Percentiles rank a stretch among this genome's conserved stretches.
phyloP scores from a whole-genome alignment of 2,329 filamentous ascomycete genomes.

The Ceratocystis colombiana region DNA sequence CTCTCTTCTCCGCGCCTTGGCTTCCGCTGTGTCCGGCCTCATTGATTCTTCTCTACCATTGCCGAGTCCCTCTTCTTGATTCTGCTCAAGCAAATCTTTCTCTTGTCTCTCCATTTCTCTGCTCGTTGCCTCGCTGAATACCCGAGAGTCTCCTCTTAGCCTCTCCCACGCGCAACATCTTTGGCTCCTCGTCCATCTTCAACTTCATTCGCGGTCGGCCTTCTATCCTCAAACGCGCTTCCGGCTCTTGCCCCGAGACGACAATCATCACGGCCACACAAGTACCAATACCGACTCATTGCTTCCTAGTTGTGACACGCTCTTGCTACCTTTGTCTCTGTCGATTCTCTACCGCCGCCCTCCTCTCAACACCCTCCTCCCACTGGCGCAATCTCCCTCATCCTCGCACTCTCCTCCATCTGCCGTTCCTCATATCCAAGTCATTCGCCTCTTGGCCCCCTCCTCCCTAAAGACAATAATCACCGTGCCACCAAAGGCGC shows the following conservation, averaged over 20 bases:
- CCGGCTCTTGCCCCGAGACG: neutral
- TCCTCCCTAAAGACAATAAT: neutral
- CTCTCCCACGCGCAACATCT: neutral
- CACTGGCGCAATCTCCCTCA: neutral
- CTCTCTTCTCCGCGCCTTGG: neutral
- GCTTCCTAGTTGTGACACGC: neutral
- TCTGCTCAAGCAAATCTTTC: neutral
- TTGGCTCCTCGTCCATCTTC: neutral
- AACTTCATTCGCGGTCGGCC: neutral
- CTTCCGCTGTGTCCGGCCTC: neutral
- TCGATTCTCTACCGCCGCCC: neutral
- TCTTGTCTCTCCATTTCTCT: neutral
- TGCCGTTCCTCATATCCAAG: neutral
- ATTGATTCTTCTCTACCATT: neutral
- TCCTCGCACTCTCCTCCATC: neutral
- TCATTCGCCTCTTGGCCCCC: constrained; percentile 1
- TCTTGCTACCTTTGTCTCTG: neutral
- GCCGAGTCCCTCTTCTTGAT: neutral
- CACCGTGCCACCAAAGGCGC: constrained; percentile 34
- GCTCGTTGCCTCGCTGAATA: neutral
- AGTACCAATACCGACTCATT: neutral
- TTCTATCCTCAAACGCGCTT: neutral
- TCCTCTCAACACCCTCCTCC: neutral
- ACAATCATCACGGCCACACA: neutral
- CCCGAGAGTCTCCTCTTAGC: neutral